These are phyloP conservation scores for Calvatia gigantea DNA, from an alignment of 768 basidiomycete species.

Conservation along the genomic window DNA sequence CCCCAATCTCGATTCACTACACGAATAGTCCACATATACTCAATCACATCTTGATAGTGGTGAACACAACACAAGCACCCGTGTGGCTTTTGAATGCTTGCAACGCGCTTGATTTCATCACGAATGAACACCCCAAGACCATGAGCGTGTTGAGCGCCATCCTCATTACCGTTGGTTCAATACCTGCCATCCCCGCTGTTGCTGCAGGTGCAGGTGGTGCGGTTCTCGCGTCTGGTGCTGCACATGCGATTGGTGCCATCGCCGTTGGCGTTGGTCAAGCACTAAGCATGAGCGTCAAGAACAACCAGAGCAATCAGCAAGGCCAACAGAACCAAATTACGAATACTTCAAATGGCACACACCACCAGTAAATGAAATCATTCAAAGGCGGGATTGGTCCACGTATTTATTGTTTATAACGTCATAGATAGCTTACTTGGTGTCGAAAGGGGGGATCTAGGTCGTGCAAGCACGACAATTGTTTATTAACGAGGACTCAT, in stretches of 20 bases:
- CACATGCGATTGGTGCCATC: slow-evolving; percentile 76
- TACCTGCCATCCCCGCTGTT: slow-evolving; percentile 71
- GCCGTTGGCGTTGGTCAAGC: slow-evolving; percentile 69
- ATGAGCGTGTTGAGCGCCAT: slow-evolving; percentile 74
- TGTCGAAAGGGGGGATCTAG: background rate
- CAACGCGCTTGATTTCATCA: slow-evolving; percentile 70
- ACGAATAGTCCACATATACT: slow-evolving; percentile 7
- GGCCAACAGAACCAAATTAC: slow-evolving; percentile 1
- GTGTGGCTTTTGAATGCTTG: slow-evolving; percentile 77
- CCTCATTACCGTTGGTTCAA: slow-evolving; percentile 73
- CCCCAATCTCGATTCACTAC: background rate
- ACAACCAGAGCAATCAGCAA: slow-evolving; percentile 24
- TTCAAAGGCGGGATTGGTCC: background rate
- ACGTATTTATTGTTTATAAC: slow-evolving; percentile 6
- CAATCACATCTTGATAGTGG: slow-evolving; percentile 18
- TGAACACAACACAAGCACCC: slow-evolving; percentile 58
- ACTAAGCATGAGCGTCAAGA: slow-evolving; percentile 31
- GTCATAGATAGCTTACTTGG: background rate
- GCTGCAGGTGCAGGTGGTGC: slow-evolving; percentile 69
- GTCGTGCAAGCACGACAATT: background rate
- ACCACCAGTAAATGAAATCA: background rate
- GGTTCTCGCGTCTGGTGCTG: slow-evolving; percentile 67
- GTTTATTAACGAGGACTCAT: background rate
- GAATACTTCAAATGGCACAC: background rate
- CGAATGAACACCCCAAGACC: slow-evolving; percentile 70